phyloP scores from a whole-genome alignment of 1,284 basidiomycete genomes.

The Hymenochaete sp. region DNA sequence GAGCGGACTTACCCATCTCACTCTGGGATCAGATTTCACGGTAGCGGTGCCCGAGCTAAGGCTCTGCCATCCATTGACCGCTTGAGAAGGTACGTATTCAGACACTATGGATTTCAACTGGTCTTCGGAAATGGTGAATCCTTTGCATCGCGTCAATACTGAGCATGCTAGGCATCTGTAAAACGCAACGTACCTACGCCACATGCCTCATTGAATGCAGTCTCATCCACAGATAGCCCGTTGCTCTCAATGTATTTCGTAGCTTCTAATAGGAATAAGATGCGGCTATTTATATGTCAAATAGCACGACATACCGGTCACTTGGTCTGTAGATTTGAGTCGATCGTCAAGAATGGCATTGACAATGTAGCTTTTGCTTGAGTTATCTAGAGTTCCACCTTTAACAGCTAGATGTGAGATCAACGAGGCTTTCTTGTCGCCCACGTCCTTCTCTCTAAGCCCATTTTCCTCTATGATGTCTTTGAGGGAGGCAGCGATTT shows the following conservation, averaged over 20 bases:
- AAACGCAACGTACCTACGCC: conserved; percentile 70
- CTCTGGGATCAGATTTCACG: conserved; percentile 57
- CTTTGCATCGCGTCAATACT: conserved; percentile 33
- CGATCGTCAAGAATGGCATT: conserved; percentile 61
- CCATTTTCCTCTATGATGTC: conserved; percentile 59
- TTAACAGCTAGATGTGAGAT: conserved; percentile 63
- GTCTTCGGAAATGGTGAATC: conserved; percentile 68
- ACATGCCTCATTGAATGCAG: conserved; percentile 71
- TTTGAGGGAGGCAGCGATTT: conserved; percentile 64
- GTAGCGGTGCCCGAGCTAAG: conserved; percentile 66
- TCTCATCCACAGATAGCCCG: conserved; percentile 55
- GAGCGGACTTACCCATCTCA: conserved; percentile 86
- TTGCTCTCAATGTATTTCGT: conserved; percentile 68
- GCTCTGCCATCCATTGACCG: conserved; percentile 64
- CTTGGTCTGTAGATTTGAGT: conserved; percentile 81
- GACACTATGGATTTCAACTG: conserved; percentile 49
- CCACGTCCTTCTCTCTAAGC: conserved; percentile 43
- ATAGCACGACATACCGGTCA: conserved; percentile 53
- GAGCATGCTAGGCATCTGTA: neutral
- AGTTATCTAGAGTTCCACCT: conserved; percentile 48
- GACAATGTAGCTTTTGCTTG: conserved; percentile 62
- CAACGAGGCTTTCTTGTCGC: conserved; percentile 76
- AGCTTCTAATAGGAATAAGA: conserved; percentile 67
- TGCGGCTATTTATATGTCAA: too few relatives aligned
- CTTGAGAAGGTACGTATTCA: conserved; percentile 49